Base-by-base conservation (phyloP, 495 filamentous ascomycete genomes). In the Aspergillus cavernicola region DNA sequence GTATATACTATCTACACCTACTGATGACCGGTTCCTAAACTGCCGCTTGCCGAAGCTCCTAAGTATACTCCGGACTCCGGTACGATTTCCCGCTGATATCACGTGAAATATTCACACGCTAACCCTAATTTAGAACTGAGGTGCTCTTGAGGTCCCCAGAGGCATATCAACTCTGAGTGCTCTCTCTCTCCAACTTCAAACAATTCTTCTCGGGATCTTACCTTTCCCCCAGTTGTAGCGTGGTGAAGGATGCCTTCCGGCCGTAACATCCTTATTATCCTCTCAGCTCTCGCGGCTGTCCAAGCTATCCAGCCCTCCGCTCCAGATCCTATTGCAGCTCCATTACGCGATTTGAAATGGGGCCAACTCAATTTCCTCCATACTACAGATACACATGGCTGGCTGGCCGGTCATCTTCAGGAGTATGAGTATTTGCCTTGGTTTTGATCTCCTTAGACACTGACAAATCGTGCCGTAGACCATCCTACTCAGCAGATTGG, bases 371-470 rank as follows among this genome's bases (percentile, higher is more conserved):
- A 97, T 72, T 91, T 98, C 69, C 74, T 98, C 13, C 89, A 95
- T 60, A 96, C 92, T 0, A 96, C 92, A 16, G 88, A 96, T 71
- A 92, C 87, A 16, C 93, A 98, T 75, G 91, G 95, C 59, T 98
- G 93, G 93, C 84, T 92, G 59, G 91, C 82, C 8, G 93, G 93
- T 20, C 93, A 98, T 79, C 73, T 97, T 6, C 86, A 89, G 71
- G 93, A 98, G 84, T 87, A 74, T 74, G 73, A 53, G 24, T 36
- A 16, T 23, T 31, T 36, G 22, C 19, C 19, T 22, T 49, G 16
- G 12, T 20, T 16, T 7, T n/a, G 6, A 20, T 35, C 6, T 29
- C 37, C 13, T 11, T 29, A 19, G 24, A 26, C 41, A 19, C 60
- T 63, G 31, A 63, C 58, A 0, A 16, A 31, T 22, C 33, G 38